A percentile compares a stretch with the other conserved stretches of the same genome.
Evolutionary conservation across 306 rosid genomes (phyloP).

Genomic region (Ormosia semicastrata): DNA sequence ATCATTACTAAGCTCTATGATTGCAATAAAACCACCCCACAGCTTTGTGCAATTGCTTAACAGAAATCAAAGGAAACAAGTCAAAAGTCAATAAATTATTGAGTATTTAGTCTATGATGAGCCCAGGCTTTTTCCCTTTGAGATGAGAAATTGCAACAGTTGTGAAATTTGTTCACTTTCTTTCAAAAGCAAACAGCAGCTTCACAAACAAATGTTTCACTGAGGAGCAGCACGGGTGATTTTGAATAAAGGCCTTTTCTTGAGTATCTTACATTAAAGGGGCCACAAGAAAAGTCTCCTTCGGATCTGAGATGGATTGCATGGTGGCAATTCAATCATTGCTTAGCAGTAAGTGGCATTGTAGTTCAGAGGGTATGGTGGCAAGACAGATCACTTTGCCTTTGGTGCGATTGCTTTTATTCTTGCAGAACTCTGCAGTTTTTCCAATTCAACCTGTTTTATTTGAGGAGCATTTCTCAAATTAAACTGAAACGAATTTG

Average conservation of each 20-base stretch:
- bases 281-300: slow-evolving; percentile 10
- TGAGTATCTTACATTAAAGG: slow-evolving; percentile 15
- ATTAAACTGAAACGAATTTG: neutral
- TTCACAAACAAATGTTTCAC: slow-evolving; percentile 12
- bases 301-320: neutral
- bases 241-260: neutral
- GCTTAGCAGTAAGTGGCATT: neutral
- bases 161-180: slow-evolving; percentile 14
- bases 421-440: neutral
- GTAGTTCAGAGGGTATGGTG: neutral
- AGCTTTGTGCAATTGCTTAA: slow-evolving; percentile 15
- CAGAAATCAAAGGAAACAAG: slow-evolving; percentile 26
- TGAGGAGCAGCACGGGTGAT: neutral
- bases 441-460: neutral
- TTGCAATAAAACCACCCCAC: slow-evolving; percentile 36
- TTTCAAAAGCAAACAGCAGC: slow-evolving; percentile 32
- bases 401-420: neutral
- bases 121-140: neutral
- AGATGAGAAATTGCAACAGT: slow-evolving; percentile 27
- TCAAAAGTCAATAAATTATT: slow-evolving; percentile 24
- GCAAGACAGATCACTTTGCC: neutral
- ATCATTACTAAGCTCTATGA: slow-evolving; percentile 39
- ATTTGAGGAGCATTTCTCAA: neutral
- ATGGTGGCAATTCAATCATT: neutral
- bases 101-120: slow-evolving; percentile 9